phyloP scores from a whole-genome alignment of 2,329 filamentous ascomycete genomes.

The Colletotrichum horii region DNA sequence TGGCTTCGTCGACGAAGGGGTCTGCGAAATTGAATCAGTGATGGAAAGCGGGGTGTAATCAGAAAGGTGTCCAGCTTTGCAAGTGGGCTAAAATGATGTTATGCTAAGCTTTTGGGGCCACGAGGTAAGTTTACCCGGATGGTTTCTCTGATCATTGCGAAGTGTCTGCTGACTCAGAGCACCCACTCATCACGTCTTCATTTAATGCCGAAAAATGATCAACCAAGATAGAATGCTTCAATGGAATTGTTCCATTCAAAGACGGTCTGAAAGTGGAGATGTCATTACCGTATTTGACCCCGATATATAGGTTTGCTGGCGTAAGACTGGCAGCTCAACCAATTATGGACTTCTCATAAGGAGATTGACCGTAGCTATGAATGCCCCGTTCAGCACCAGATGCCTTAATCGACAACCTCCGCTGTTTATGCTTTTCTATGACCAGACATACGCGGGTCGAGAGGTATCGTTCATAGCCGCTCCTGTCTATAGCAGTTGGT shows the following conservation, averaged over 20 bases:
- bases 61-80: background rate
- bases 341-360: background rate
- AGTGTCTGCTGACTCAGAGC: background rate
- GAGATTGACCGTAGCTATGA: background rate
- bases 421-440: background rate
- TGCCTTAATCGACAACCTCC: background rate
- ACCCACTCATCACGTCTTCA: background rate
- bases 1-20: background rate
- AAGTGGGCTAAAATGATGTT: background rate
- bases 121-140: background rate
- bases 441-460: background rate
- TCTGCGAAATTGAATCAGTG: fast-evolving
- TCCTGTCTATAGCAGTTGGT: background rate
- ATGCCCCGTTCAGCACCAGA: background rate
- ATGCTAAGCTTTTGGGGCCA: background rate
- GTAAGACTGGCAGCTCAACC: background rate
- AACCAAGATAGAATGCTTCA: background rate
- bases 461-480: background rate
- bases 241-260: too few species aligned
- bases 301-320: background rate
- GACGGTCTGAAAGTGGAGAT: too few species aligned
- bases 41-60: too few species aligned
- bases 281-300: too few species aligned
- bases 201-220: background rate
- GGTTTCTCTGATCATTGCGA: background rate